A percentile compares a stretch with the other conserved stretches of the same genome.
These are phyloP conservation scores for Aureobasidium pullulans DNA, from an alignment of 2,329 filamentous ascomycete species.

Conservation along the genomic window DNA sequence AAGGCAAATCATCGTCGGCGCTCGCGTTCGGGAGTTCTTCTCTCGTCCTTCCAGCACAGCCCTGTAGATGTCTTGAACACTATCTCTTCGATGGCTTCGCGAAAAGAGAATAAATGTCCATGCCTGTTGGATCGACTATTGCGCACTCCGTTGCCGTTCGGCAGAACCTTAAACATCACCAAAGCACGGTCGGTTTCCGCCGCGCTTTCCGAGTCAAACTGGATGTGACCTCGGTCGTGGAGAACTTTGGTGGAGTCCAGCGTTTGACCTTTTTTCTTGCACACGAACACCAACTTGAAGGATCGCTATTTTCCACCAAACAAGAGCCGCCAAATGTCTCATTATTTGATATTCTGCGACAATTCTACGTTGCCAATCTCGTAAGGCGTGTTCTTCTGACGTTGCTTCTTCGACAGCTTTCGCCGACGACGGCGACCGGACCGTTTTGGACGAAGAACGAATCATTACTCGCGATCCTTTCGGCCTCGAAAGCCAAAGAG, in stretches of 20 bases:
- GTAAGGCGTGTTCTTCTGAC: background rate
- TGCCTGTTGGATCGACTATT: background rate
- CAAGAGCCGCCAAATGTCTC: constrained; percentile 6
- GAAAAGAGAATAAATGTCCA: background rate
- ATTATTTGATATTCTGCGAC: constrained; percentile 11
- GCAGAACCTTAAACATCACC: background rate
- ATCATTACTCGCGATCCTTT: background rate
- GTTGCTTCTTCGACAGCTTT: background rate
- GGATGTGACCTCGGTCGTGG: background rate
- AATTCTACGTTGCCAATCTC: constrained; percentile 4
- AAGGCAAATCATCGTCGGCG: background rate
- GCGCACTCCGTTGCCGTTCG: constrained; percentile 5
- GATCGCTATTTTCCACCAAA: background rate
- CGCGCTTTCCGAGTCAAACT: background rate
- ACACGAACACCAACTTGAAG: background rate
- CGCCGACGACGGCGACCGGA: background rate
- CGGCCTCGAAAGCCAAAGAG: too few relatives aligned
- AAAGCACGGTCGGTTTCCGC: background rate
- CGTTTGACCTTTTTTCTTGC: background rate
- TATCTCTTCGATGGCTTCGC: background rate
- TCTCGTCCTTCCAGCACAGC: background rate
- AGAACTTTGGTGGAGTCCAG: constrained; percentile 2
- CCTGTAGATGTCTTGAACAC: constrained; percentile 5
- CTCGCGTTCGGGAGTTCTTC: background rate
- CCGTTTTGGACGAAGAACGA: constrained; percentile 2